phyloP scores from a whole-genome alignment of 345 rosid species.

The Boechera stricta region DNA sequence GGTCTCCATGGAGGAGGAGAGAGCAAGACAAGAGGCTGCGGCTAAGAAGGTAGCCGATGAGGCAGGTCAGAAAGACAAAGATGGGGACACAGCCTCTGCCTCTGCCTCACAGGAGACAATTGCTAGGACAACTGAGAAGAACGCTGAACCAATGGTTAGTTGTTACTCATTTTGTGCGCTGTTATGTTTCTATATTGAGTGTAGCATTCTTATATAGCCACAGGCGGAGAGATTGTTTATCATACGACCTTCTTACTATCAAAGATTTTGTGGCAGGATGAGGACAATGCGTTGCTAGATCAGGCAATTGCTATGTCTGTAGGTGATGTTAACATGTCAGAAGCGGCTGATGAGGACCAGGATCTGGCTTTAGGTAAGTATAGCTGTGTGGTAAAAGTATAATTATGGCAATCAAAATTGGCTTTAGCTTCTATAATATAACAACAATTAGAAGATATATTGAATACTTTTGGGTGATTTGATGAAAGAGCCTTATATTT shows the following conservation, averaged over 20 bases:
- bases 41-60: conserved; percentile 77
- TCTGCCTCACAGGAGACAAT: conserved; percentile 59
- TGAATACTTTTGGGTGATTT: neutral
- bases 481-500: neutral
- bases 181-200: neutral
- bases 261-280: conserved; percentile 50
- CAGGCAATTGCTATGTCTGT: conserved; percentile 72
- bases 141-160: conserved; percentile 60
- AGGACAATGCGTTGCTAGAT: conserved; percentile 59
- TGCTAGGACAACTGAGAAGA: conserved; percentile 51
- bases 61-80: conserved; percentile 58
- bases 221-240: conserved; percentile 5
- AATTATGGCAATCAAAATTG: neutral
- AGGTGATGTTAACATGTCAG: conserved; percentile 70
- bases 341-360: conserved; percentile 61
- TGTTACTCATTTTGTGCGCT: conserved; percentile 1
- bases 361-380: conserved; percentile 73
- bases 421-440: neutral
- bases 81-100: conserved; percentile 49
- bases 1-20: conserved; percentile 88
- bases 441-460: neutral
- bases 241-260: neutral
- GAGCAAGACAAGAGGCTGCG: conserved; percentile 91
- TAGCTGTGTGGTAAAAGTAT: conserved; percentile 10
- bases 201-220: neutral